These are phyloP conservation scores for Stachybotrys chlorohalonatus DNA, from an alignment of 2,329 filamentous ascomycete genomes.

Conservation along the genomic window DNA sequence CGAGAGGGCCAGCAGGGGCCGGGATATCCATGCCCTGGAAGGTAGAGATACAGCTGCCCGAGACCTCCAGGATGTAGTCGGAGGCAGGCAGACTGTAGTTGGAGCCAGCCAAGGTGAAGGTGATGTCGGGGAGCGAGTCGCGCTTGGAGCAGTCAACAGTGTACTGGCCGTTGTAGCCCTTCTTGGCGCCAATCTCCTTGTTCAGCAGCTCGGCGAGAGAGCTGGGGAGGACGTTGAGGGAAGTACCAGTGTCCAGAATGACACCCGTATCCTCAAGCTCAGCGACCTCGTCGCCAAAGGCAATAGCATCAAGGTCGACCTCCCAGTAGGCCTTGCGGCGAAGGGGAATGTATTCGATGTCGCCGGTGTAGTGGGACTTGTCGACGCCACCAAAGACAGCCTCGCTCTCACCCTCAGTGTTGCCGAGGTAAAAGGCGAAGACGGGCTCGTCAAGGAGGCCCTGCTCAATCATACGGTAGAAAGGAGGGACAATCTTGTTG, in stretches of 20 bases:
- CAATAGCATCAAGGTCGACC: slow-evolving; percentile 88
- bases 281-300: slow-evolving; percentile 75
- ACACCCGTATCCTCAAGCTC: slow-evolving; percentile 91
- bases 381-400: slow-evolving; percentile 86
- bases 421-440: slow-evolving; percentile 92
- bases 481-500: slow-evolving; percentile 87
- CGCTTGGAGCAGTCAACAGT: slow-evolving; percentile 82
- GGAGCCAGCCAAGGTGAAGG: slow-evolving; percentile 81
- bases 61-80: slow-evolving; percentile 94
- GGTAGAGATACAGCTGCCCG: slow-evolving; percentile 91
- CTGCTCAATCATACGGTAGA: slow-evolving; percentile 93
- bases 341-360: slow-evolving; percentile 87
- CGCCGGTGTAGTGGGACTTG: slow-evolving; percentile 69
- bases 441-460: slow-evolving; percentile 82
- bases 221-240: slow-evolving; percentile 87
- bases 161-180: slow-evolving; percentile 96
- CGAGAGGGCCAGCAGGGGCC: slow-evolving; percentile 79
- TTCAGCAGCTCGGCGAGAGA: slow-evolving; percentile 93
- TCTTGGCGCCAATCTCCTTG: slow-evolving; percentile 96
- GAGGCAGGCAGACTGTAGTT: slow-evolving; percentile 84
- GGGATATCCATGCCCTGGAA: slow-evolving; percentile 97
- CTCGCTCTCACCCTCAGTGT: slow-evolving; percentile 67
- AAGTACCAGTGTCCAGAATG: slow-evolving; percentile 97
- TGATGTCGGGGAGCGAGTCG: slow-evolving; percentile 76
- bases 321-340: slow-evolving; percentile 99